Evolutionary conservation across 306 rosid species (phyloP).

Genomic region (Dryas drummondii): DNA sequence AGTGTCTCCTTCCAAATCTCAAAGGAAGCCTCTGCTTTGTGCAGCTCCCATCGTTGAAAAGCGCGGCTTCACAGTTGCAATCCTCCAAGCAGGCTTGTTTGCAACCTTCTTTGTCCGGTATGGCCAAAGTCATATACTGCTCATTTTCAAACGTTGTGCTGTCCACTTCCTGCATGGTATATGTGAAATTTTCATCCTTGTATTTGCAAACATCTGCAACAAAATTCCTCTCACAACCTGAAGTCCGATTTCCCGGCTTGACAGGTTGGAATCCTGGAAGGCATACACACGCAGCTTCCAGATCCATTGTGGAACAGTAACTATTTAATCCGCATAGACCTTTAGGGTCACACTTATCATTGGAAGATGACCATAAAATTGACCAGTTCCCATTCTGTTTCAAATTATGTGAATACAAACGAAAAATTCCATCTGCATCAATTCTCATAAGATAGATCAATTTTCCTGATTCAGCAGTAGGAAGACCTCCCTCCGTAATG

Average conservation of each 20-base stretch:
- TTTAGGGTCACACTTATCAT: conserved; percentile 6
- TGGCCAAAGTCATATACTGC: too few species aligned
- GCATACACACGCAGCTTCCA: conserved; percentile 1
- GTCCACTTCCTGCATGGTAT: too few species aligned
- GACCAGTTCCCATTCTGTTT: neutral
- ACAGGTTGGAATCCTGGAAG: conserved; percentile 12
- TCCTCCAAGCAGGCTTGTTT: too few species aligned
- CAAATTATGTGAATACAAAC: conserved; percentile 9
- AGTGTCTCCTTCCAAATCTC: too few species aligned
- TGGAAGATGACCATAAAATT: too few species aligned
- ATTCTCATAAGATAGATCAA: conserved; percentile 14
- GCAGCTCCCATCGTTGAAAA: too few species aligned
- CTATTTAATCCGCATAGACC: conserved; percentile 22
- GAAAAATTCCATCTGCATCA: conserved; percentile 28
- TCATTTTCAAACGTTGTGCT: too few species aligned
- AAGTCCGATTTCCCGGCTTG: neutral
- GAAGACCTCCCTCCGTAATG: conserved; percentile 5
- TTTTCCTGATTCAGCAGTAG: neutral
- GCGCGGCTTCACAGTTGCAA: too few species aligned
- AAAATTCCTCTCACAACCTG: conserved; percentile 25
- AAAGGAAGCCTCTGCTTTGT: too few species aligned
- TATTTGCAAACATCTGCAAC: neutral
- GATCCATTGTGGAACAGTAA: neutral
- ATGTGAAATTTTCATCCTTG: too few species aligned
- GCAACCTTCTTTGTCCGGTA: too few species aligned